Conservation (phyloP, 495 filamentous ascomycete species). For the Aspergillus panamensis region DNA sequence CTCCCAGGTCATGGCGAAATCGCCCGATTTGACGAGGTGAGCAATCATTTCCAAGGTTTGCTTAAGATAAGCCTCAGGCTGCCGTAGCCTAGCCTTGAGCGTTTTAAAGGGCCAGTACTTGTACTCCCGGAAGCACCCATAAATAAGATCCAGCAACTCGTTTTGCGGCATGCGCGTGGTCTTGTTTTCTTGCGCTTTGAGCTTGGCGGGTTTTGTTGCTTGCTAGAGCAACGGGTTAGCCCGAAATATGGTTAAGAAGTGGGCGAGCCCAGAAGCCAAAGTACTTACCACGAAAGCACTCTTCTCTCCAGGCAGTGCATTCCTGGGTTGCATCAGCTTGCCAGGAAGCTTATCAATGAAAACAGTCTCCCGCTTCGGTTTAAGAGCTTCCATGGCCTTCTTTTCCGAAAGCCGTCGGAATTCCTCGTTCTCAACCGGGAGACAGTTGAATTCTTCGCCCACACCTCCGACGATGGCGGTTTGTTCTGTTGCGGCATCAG, state of each 20-base stretch:
- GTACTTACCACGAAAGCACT: constrained; percentile 44
- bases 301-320: constrained; percentile 35
- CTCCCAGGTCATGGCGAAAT: constrained; percentile 79
- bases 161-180: constrained; percentile 80
- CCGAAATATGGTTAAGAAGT: background rate
- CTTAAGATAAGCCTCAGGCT: constrained; percentile 90
- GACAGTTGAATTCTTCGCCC: constrained; percentile 71
- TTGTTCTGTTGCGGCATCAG: constrained; percentile 58
- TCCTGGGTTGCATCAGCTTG: constrained; percentile 37
- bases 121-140: constrained; percentile 74
- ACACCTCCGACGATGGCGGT: constrained; percentile 72
- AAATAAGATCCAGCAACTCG: constrained; percentile 79
- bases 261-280: background rate
- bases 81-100: constrained; percentile 65
- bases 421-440: constrained; percentile 71
- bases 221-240: constrained; percentile 28
- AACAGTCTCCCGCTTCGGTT: constrained; percentile 54
- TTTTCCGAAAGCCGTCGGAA: constrained; percentile 58
- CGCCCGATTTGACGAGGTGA: constrained; percentile 70
- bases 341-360: constrained; percentile 41
- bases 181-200: constrained; percentile 66
- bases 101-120: constrained; percentile 87
- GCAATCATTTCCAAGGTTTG: constrained; percentile 80
- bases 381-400: constrained; percentile 59
- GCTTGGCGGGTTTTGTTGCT: constrained; percentile 37